Evolutionary conservation across 1,284 basidiomycete species (phyloP), one percentile per base, ranked within the genome.

Genomic region (Ustilago shanxiensis): DNA sequence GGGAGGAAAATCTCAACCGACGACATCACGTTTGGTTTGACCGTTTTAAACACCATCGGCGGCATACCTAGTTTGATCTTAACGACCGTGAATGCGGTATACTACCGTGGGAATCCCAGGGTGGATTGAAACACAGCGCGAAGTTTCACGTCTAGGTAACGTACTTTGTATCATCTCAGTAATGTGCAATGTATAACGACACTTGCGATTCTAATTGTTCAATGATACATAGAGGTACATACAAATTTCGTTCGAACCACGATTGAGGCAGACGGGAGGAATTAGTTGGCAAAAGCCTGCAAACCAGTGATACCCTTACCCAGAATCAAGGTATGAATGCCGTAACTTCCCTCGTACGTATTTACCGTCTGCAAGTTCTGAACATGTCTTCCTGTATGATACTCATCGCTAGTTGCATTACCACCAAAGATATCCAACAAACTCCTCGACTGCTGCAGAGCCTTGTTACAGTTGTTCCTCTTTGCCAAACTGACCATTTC

Each of bases 381-480:
- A 4, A 77, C 80, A 49, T 83, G 81, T 26, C 82, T 60, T 3
- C 70, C 71, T 4, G 56, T 62, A 13, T 60, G 59, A 60, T 84
- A 84, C 69, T 84, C 82, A 62, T 84, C 82, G 7, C 67, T 71
- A 10, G 81, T 93, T 80, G 80, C 79, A 39, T 84, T 84, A 18
- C 82, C 82, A 4, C 82, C 81, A 51, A 81, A 80, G 92, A 85
- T 98, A 94, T 98, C 88, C 56, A 22, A 92, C 41, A 83, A 66
- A 16, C 61, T 77, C 16, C 82, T 53, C 2, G 71, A 56, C 51
- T 82, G 78, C 31, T 72, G 55, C 20, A 83, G 87, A 1, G 95
- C 95, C 88, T 95, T 95, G 20, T 93, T 93, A 83, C 95, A 96
- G 83, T 98, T 98, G 86, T 98, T 98, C 76, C 94, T 90, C 89